Base-by-base conservation (phyloP, 2,329 filamentous ascomycete genomes). In the Pseudogymnoascus pannorum region DNA sequence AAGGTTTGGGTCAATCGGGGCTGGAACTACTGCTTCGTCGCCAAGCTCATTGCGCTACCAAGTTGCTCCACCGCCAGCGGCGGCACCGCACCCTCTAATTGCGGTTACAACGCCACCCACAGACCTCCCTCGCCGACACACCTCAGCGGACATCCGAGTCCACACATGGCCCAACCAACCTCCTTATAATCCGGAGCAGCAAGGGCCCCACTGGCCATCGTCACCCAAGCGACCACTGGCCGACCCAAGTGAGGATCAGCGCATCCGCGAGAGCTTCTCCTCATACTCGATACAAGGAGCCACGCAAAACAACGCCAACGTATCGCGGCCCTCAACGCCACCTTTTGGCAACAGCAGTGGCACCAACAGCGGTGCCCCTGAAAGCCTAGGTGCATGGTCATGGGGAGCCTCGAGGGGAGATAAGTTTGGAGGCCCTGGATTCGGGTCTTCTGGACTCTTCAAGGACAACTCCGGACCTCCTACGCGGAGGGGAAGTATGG, bases 111-210 rank as follows among this genome's bases (percentile, higher is more conserved):
- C 82, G 24, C 82, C 85, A 33, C 85, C 87, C 35, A 82, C 85
- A 61, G 92, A 86, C 68, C 79, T 96, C 54, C 84, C 86, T 48
- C 87, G 93, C 65, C 85, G 93, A 64, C 94, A 99, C 75, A 99
- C 94, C 1, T 93, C 92, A 38, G 94, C 94, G 62, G 94, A 99
- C 72, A 97, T 99, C 68, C 87, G 94, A 60, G 88, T 92, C 68
- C 88, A 92, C 71, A 91, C 88, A 36, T 93, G 89, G 86, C 87
- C 80, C 79, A 6, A 79, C 73, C 79, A 83, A 24, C 88, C 87
- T 4, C 89, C 87, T 9, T 89, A 86, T 70, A 79, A 82, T 6
- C 86, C 87, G 3, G 85, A 85, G 9, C 79, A 84, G 64, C 80
- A 80, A 60, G 82, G 81, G 14, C 75, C 78, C 35, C 84, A 85